Evolutionary conservation across 768 basidiomycete genomes (phyloP).

Genomic region (Phlebiopsis gigantea): DNA sequence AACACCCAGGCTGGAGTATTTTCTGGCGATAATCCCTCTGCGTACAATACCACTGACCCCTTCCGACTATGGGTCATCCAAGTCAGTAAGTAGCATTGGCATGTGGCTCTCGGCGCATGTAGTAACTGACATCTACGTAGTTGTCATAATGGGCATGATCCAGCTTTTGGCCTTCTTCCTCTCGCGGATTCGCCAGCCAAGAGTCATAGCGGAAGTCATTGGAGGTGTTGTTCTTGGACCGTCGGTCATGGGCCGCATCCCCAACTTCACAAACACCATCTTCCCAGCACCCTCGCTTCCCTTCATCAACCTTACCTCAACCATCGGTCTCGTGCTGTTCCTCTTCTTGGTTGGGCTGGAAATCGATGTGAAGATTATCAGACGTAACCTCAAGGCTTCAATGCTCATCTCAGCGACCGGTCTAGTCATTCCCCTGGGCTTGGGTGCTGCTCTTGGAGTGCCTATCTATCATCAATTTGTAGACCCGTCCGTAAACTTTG

Average conservation of each 20-base stretch:
- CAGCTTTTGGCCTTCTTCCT: constrained; percentile 67
- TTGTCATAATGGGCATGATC: constrained; percentile 77
- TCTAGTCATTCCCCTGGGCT: constrained; percentile 70
- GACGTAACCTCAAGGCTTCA: constrained; percentile 55
- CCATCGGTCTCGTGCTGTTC: constrained; percentile 71
- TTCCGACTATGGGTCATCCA: constrained; percentile 75
- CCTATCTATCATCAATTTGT: constrained; percentile 72
- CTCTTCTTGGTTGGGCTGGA: constrained; percentile 85
- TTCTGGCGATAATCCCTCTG: constrained; percentile 63
- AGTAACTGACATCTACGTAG: constrained; percentile 25
- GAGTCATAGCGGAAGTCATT: constrained; percentile 92
- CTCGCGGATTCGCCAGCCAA: constrained; percentile 72
- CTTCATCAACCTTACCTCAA: constrained; percentile 66
- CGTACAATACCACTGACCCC: constrained; percentile 61
- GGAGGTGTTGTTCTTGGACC: constrained; percentile 81
- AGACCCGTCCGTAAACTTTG: constrained; percentile 52
- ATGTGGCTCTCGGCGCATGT: neutral
- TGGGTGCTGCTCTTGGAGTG: constrained; percentile 71
- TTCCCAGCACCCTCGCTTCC: constrained; percentile 40
- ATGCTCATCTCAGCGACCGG: constrained; percentile 60
- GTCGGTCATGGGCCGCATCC: constrained; percentile 74
- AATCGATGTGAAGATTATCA: constrained; percentile 68
- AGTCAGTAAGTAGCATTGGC: constrained; percentile 43
- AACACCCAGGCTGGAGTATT: constrained; percentile 69
- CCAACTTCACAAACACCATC: constrained; percentile 47